Evolutionary conservation across 331 rosid genomes (phyloP), one percentile per base, ranked within the genome.

Genomic region (Malus hybrid): DNA sequence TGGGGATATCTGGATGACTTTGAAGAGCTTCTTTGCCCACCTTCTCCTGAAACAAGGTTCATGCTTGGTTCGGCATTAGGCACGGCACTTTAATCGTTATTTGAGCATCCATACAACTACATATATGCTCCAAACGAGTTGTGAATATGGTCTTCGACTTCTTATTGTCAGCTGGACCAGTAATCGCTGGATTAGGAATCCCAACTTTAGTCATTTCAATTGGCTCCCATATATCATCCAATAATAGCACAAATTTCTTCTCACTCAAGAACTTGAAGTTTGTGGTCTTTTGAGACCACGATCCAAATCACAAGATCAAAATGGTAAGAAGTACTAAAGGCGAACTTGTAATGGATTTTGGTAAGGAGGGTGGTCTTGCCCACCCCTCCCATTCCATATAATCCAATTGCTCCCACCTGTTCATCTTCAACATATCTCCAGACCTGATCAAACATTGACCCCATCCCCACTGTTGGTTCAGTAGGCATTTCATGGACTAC

Each of bases 171-270:
- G 33, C 46, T 39, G 46, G 4, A 36, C 2, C 10, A 36, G 42
- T 10, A 36, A 36, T 36, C 42, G 42, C 42, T 36, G 42, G 73
- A 65, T 0, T 3, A 1, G 81, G 81, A 68, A 79, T 52, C 6
- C 83, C 86, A 18, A 79, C 15, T 6, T 0, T 24, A 4, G 16
- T 42, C 2, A 83, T 48, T 1, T 83, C 76, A 12, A 83, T 4
- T 16, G 13, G 48, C 24, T 24, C 73, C 83, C 83, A 83, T 6
- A 79, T 1, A 22, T 83, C 83, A 24, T 79, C 86, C 13, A 79
- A 48, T 2, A 75, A 55, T 69, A 80, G 11, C 14, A 63, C 80
- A 75, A 74, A 75, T 16, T 34, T 80, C 29, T 34, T 74, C 31
- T 10, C 14, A 5, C 18, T 55, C 33, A 80, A 5, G 44, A 64